A percentile compares a stretch with the other conserved stretches of the same genome.
Evolutionary conservation across 31 red algal genomes (phyloP).

Genomic region (Endocladia muricata): DNA sequence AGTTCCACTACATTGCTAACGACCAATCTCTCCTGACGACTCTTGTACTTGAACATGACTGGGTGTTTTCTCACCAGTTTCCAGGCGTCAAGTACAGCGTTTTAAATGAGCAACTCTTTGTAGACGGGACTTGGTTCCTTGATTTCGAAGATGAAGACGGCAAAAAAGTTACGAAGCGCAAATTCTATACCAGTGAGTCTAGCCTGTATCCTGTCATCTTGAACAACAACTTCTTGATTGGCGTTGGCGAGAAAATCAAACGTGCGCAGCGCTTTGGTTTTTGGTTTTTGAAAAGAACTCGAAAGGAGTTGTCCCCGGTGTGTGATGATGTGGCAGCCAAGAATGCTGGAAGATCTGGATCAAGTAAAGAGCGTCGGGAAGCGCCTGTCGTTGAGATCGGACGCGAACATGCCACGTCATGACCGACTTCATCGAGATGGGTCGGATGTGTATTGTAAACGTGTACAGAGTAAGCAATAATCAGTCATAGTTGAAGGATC

Average conservation of each 20-base stretch:
- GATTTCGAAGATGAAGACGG: conserved; percentile 35
- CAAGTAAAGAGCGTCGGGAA: too few relatives aligned
- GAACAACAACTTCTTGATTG: conserved; percentile 87
- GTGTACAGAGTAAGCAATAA: too few relatives aligned
- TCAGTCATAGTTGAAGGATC: too few relatives aligned
- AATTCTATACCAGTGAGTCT: conserved; percentile 48
- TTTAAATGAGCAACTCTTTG: conserved; percentile 63
- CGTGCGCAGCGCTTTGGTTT: conserved; percentile 60
- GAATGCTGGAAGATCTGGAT: too few relatives aligned
- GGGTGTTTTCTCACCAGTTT: conserved; percentile 26
- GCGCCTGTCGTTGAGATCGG: too few relatives aligned
- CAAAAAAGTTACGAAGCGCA: conserved; percentile 12
- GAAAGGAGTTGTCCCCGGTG: too few relatives aligned
- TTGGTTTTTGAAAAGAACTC: conserved; percentile 66
- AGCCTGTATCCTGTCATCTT: conserved; percentile 56
- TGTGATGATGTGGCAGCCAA: too few relatives aligned
- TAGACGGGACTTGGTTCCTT: conserved; percentile 71
- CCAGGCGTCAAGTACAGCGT: conserved; percentile 14
- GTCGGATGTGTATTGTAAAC: too few relatives aligned
- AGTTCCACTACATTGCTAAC: conserved; percentile 78
- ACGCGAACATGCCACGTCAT: too few relatives aligned
- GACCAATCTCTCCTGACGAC: conserved; percentile 70
- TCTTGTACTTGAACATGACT: conserved; percentile 54
- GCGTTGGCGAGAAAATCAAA: conserved; percentile 50
- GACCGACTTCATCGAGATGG: too few relatives aligned